A percentile compares a stretch with the other conserved stretches of the same genome.
phyloP scores from a whole-genome alignment of 2,329 filamentous ascomycete genomes.

The Colletotrichum sp. region DNA sequence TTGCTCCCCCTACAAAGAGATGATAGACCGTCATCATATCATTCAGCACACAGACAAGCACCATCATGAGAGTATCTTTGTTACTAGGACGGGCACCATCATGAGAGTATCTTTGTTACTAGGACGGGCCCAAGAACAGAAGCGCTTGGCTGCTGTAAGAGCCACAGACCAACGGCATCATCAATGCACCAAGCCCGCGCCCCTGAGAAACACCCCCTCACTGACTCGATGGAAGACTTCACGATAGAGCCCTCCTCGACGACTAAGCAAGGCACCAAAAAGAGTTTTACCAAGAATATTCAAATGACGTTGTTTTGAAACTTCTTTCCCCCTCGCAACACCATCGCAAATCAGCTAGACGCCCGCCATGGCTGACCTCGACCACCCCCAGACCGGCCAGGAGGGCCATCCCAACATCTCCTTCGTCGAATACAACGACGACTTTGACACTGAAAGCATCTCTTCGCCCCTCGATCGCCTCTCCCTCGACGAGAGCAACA shows the following conservation, averaged over 20 bases:
- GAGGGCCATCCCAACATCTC: not conserved
- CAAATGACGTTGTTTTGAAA: not conserved
- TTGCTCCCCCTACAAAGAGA: not conserved
- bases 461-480: not conserved
- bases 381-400: not conserved
- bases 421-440: not conserved
- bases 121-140: not conserved
- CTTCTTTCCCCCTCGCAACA: not conserved
- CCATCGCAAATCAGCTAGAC: not conserved
- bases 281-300: not conserved
- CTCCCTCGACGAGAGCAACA: not conserved
- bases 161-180: not conserved
- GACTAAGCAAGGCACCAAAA: not conserved
- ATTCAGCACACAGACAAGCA: not conserved
- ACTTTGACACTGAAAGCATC: not conserved
- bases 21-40: fast-evolving
- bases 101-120: not conserved
- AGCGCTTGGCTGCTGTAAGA: not conserved
- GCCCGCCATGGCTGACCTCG: not conserved
- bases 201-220: not conserved
- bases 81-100: not conserved
- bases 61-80: not conserved
- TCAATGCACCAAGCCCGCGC: not conserved
- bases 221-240: not conserved
- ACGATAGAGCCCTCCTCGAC: not conserved